These are phyloP conservation scores for Eucalyptus curtisii DNA, from an alignment of 345 rosid species.

Conservation along the genomic window DNA sequence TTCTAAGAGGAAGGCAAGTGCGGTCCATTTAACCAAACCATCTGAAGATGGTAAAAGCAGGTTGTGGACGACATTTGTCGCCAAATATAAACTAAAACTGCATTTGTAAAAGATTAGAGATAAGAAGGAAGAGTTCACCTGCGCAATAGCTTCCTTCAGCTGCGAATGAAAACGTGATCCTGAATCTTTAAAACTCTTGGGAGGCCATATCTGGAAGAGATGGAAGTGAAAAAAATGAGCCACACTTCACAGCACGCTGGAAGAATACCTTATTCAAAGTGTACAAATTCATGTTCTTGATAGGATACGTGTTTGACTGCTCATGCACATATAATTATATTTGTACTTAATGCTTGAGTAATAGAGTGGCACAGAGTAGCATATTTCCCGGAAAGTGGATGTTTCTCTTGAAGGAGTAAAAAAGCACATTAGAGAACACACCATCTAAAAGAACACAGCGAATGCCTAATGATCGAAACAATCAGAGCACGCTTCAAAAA, in stretches of 20 bases:
- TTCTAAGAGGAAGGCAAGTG: background rate
- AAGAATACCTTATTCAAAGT: background rate
- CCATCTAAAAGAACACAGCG: background rate
- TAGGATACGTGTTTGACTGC: background rate
- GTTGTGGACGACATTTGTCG: background rate
- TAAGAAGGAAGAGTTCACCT: constrained; percentile 25
- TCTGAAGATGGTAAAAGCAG: background rate
- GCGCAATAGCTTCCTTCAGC: constrained; percentile 77
- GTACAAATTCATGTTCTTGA: background rate
- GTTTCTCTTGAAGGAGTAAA: background rate
- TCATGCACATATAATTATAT: background rate
- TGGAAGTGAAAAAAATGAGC: background rate
- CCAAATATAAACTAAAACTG: background rate
- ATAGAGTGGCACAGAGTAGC: background rate
- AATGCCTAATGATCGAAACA: background rate
- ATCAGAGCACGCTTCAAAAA: background rate
- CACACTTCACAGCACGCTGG: background rate
- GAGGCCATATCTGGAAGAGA: constrained; percentile 91
- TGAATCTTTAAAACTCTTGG: constrained; percentile 87
- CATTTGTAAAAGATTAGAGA: background rate
- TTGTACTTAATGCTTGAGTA: background rate
- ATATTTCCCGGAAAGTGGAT: background rate
- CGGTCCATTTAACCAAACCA: background rate
- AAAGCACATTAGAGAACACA: background rate
- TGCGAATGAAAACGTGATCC: constrained; percentile 79